Conservation (phyloP, 176 grass and related monocot species). For the Raddia distichophylla region DNA sequence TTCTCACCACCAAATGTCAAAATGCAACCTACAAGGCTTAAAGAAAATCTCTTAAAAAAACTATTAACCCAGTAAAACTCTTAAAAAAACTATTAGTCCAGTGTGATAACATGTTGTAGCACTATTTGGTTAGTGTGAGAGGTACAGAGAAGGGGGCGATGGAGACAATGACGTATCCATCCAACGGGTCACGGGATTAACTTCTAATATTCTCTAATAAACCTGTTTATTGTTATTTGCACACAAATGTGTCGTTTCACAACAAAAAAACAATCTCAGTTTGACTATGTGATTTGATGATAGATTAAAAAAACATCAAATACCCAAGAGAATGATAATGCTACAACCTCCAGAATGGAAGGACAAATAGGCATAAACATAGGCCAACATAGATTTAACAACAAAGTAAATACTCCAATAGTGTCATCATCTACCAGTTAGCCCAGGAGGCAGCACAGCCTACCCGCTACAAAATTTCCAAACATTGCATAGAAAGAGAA, state of each 20-base stretch:
- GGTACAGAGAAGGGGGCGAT: too few species aligned
- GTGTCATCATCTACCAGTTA: slow-evolving; percentile 39
- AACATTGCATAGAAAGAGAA: slow-evolving; percentile 39
- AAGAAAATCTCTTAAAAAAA: not conserved
- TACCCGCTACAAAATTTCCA: slow-evolving; percentile 52
- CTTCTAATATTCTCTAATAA: too few species aligned
- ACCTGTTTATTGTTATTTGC: too few species aligned
- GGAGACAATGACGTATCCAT: too few species aligned
- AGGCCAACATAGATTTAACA: not conserved
- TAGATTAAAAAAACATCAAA: not conserved
- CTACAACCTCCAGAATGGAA: not conserved
- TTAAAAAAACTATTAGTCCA: too few species aligned
- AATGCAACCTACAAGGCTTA: not conserved
- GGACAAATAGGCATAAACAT: not conserved
- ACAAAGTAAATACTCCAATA: slow-evolving; percentile 37
- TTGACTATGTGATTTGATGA: not conserved
- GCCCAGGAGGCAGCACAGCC: slow-evolving; percentile 30
- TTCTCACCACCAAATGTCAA: not conserved
- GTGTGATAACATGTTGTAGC: too few species aligned
- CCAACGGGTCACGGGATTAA: too few species aligned
- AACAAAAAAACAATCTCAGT: not conserved
- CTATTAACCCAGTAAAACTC: not conserved
- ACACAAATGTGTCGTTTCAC: too few species aligned
- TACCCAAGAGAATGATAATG: not conserved
- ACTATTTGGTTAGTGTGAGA: too few species aligned